A percentile compares a stretch with the other conserved stretches of the same genome.
Evolutionary conservation across 139 green algal species (phyloP).

Genomic region (Picochlorum costavermella): DNA sequence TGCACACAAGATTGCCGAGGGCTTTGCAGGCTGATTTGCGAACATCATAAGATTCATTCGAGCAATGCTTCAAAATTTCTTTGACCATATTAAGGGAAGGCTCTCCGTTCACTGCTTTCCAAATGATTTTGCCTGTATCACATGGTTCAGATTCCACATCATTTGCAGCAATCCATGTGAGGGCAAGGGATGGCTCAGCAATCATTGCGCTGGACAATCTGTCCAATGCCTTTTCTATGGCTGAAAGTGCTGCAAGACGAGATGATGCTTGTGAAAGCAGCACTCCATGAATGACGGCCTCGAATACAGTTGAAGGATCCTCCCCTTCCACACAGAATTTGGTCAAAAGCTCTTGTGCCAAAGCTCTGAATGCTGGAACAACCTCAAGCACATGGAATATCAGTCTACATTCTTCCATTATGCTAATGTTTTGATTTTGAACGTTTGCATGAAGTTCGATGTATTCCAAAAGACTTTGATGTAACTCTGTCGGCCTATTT

Average conservation of each 20-base stretch:
- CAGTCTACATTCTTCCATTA: constrained; percentile 37
- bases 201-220: constrained; percentile 6
- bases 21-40: neutral
- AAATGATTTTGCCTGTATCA: neutral
- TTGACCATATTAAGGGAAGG: neutral
- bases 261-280: constrained; percentile 34
- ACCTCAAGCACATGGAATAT: constrained; percentile 68
- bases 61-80: neutral
- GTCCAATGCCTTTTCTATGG: constrained; percentile 34
- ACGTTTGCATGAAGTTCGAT: constrained; percentile 49
- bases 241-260: constrained; percentile 47
- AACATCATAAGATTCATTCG: constrained; percentile 2
- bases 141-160: constrained; percentile 55
- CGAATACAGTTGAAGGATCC: constrained; percentile 40
- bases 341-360: constrained; percentile 56
- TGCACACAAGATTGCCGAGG: constrained; percentile 1
- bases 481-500: constrained; percentile 52
- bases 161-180: constrained; percentile 51
- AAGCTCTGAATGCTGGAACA: constrained; percentile 54
- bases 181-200: constrained; percentile 16
- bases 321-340: constrained; percentile 39
- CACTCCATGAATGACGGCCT: constrained; percentile 31
- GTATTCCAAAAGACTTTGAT: constrained; percentile 60
- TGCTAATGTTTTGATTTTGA: constrained; percentile 17
- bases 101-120: neutral